These are phyloP conservation scores for Alternaria sp. DNA, from an alignment of 2,329 filamentous ascomycete genomes.

Conservation along the genomic window DNA sequence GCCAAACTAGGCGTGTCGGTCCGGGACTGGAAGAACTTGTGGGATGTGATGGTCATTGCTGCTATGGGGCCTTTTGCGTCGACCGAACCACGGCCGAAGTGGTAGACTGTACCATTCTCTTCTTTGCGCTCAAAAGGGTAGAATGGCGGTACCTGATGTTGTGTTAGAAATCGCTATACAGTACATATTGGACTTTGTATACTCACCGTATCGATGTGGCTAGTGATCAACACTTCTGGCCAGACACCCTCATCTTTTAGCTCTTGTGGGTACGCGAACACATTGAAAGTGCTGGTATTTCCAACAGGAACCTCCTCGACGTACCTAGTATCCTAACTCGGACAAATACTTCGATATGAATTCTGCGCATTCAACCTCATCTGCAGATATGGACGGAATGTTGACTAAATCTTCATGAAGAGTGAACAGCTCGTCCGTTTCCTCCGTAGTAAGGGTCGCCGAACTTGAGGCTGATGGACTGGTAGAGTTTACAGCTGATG, in stretches of 20 bases:
- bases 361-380: constrained; percentile 71
- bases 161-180: neutral
- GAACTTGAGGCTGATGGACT: constrained; percentile 5
- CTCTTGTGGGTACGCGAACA: constrained; percentile 68
- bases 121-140: constrained; percentile 67
- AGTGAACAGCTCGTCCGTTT: constrained; percentile 34
- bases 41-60: constrained; percentile 73
- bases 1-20: constrained; percentile 49
- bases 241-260: constrained; percentile 48
- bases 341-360: constrained; percentile 73
- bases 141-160: constrained; percentile 61
- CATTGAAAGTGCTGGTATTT: constrained; percentile 69
- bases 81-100: constrained; percentile 73
- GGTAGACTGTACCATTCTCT: constrained; percentile 60
- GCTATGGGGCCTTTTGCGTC: constrained; percentile 67
- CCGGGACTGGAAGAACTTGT: constrained; percentile 58
- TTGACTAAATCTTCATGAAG: constrained; percentile 39
- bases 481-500: constrained; percentile 15
- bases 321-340: constrained; percentile 55
- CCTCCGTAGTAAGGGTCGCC: constrained; percentile 22
- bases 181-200: neutral
- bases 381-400: constrained; percentile 53
- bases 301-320: constrained; percentile 59
- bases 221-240: constrained; percentile 71
- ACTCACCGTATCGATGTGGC: constrained; percentile 76